These are phyloP conservation scores for Phytopythium kandeliae DNA, from an alignment of 352 stramenopile genomes.

Conservation along the genomic window DNA sequence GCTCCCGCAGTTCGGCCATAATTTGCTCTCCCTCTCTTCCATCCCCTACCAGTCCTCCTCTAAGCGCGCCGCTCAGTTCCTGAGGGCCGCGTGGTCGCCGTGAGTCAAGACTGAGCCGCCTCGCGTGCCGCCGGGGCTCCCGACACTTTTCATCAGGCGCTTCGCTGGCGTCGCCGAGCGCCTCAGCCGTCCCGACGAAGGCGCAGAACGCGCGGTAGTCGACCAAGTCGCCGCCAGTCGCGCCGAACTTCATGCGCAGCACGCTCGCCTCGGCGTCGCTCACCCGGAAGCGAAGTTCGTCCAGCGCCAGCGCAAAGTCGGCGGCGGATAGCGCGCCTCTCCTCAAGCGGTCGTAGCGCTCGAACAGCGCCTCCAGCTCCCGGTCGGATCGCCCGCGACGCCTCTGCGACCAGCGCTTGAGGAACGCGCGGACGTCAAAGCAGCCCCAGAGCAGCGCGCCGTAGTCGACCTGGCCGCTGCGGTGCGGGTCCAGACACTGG, in stretches of 20 bases:
- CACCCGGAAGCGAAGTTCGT: slow-evolving; percentile 42
- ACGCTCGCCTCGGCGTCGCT: slow-evolving; percentile 40
- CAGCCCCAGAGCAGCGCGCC: slow-evolving; percentile 56
- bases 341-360: slow-evolving; percentile 31
- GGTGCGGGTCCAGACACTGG: slow-evolving; percentile 36
- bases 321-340: slow-evolving; percentile 27
- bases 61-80: too few species aligned
- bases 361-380: slow-evolving; percentile 31
- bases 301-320: slow-evolving; percentile 50
- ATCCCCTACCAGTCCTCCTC: too few species aligned
- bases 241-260: slow-evolving; percentile 44
- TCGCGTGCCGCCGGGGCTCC: background rate
- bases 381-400: slow-evolving; percentile 2
- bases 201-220: slow-evolving; percentile 58
- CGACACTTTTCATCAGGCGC: background rate
- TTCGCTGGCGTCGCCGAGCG: background rate
- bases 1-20: slow-evolving; percentile 30
- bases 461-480: slow-evolving; percentile 51
- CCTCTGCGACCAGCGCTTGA: slow-evolving; percentile 44
- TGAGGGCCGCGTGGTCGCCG: too few species aligned
- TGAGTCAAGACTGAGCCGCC: background rate
- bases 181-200: slow-evolving; percentile 25
- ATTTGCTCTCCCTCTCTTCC: too few species aligned
- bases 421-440: slow-evolving; percentile 52
- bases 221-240: slow-evolving; percentile 44